These are phyloP conservation scores for Aplosporella prunicola DNA, from an alignment of 2,329 filamentous ascomycete species.

Conservation along the genomic window DNA sequence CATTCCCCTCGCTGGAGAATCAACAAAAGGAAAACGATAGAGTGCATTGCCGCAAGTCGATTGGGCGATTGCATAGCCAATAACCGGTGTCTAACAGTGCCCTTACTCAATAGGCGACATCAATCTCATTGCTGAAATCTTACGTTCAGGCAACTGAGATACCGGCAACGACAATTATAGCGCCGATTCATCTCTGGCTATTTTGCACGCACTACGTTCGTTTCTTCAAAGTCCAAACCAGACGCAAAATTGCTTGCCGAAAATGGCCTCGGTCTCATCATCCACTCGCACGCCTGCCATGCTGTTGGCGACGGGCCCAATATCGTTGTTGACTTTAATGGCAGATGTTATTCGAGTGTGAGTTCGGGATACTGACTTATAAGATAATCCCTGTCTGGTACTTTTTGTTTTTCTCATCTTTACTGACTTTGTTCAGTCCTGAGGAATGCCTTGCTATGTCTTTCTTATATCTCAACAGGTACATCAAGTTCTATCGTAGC, in stretches of 20 bases:
- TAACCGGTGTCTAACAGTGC: too few relatives aligned
- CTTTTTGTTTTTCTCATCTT: not conserved
- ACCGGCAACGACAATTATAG: too few relatives aligned
- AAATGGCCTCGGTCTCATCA: too few relatives aligned
- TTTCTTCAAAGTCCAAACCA: constrained; percentile 3
- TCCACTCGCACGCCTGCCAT: too few relatives aligned
- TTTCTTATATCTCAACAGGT: constrained; percentile 26
- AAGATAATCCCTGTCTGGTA: too few relatives aligned
- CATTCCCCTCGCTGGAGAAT: too few relatives aligned
- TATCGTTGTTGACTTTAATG: constrained; percentile 20
- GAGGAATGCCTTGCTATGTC: constrained; percentile 25
- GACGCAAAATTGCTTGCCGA: not conserved
- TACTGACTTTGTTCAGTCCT: constrained; percentile 10
- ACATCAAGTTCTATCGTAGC: constrained; percentile 17
- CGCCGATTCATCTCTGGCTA: not conserved
- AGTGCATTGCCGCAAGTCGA: too few relatives aligned
- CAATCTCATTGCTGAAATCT: too few relatives aligned
- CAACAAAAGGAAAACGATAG: too few relatives aligned
- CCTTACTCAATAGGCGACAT: too few relatives aligned
- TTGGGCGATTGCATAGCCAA: too few relatives aligned
- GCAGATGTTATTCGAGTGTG: constrained; percentile 23
- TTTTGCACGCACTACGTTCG: not conserved
- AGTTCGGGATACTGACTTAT: not conserved
- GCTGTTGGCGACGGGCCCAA: constrained; percentile 1
- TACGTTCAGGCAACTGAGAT: too few relatives aligned